A percentile compares a stretch with the other conserved stretches of the same genome.
Evolutionary conservation across 306 rosid genomes (phyloP).

Genomic region (Mimosa bimucronata): DNA sequence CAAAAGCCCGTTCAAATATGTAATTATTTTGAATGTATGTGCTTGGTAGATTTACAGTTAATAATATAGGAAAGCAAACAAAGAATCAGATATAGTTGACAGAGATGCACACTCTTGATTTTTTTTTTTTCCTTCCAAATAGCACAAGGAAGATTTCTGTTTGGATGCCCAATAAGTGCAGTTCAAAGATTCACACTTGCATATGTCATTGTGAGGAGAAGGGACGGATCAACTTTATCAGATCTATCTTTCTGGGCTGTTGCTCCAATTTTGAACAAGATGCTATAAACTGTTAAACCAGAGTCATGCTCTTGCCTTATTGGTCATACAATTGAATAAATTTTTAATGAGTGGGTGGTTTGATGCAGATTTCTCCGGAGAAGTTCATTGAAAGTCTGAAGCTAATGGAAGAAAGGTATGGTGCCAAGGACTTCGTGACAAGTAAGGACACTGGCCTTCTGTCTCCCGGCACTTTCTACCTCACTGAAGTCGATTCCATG

Average conservation of each 20-base stretch:
- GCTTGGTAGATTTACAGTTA: constrained; percentile 7
- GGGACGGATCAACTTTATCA: not conserved
- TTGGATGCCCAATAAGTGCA: not conserved
- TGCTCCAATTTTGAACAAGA: not conserved
- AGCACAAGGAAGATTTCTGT: not conserved
- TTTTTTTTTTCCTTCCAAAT: too few species aligned
- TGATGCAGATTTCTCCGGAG: constrained; percentile 75
- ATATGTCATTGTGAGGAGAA: not conserved
- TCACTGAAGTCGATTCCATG: constrained; percentile 87
- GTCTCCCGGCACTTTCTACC: constrained; percentile 88
- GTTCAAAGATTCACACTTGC: not conserved
- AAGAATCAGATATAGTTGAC: not conserved
- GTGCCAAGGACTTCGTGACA: constrained; percentile 88
- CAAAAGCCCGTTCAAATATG: constrained; percentile 13
- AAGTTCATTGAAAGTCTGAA: constrained; percentile 80
- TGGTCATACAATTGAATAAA: constrained; percentile 24
- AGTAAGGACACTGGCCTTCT: constrained; percentile 83
- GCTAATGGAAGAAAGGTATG: constrained; percentile 97
- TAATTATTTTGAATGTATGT: constrained; percentile 7
- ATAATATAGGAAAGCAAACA: not conserved
- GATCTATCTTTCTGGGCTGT: not conserved
- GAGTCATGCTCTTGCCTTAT: constrained; percentile 5
- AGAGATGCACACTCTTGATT: not conserved
- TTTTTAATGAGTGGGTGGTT: constrained; percentile 30
- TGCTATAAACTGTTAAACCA: constrained; percentile 11